A percentile compares a stretch with the other conserved stretches of the same genome.
Evolutionary conservation across 495 filamentous ascomycete species (phyloP).

Genomic region (Trichoderma asperelloides): DNA sequence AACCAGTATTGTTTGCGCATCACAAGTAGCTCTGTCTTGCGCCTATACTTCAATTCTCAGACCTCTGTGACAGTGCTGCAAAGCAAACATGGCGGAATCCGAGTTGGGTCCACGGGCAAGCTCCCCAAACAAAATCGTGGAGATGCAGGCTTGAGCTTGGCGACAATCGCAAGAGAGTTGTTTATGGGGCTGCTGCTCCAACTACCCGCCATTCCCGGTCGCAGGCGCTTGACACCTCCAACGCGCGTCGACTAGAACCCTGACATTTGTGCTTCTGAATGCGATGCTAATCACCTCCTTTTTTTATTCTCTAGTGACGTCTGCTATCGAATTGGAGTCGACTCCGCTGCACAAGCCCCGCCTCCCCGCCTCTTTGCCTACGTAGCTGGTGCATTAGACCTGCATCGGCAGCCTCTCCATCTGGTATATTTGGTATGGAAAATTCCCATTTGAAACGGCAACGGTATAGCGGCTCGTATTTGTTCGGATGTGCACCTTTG

Average conservation of each 20-base stretch:
- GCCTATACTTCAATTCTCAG: no score
- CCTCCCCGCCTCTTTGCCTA: conserved; percentile 16
- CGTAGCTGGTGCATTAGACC: conserved; percentile 2
- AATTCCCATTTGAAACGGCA: not conserved
- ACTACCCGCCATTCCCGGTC: not conserved
- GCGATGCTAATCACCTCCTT: conserved; percentile 1
- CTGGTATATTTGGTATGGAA: conserved; percentile 13
- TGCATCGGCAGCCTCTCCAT: conserved; percentile 15
- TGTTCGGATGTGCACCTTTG: not conserved
- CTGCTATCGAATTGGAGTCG: conserved; percentile 4
- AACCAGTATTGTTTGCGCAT: no score
- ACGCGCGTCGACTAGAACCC: conserved; percentile 1
- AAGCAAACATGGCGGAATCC: not conserved
- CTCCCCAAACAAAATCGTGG: not conserved
- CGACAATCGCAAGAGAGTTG: not conserved
- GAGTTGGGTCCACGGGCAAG: not conserved
- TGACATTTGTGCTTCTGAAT: conserved; percentile 2
- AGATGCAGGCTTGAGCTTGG: not conserved
- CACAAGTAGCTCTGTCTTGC: no score
- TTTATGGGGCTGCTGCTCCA: not conserved
- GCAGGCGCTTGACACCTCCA: not conserved
- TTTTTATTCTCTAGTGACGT: not conserved
- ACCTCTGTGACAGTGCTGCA: not conserved
- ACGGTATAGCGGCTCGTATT: not conserved
- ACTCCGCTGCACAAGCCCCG: conserved; percentile 18